phyloP scores from a whole-genome alignment of 352 stramenopile species.

The Globisporangium nodosum region DNA sequence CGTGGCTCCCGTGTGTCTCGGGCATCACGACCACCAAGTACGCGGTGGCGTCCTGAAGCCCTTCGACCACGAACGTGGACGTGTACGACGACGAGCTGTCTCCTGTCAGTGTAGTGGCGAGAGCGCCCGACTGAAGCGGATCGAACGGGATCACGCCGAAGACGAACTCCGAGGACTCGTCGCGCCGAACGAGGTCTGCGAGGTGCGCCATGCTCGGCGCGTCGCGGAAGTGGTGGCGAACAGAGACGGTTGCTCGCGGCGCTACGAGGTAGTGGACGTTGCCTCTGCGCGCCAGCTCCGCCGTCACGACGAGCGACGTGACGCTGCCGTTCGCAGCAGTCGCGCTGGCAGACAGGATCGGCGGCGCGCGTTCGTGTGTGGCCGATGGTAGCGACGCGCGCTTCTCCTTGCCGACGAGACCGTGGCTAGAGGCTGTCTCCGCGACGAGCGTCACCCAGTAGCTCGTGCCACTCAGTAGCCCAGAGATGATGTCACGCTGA shows the following conservation, averaged over 20 bases:
- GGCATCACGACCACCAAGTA: conserved; percentile 58
- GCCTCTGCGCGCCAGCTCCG: conserved; percentile 34
- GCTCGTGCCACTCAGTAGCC: conserved; percentile 31
- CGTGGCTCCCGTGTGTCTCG: conserved; percentile 56
- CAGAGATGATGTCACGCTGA: conserved; percentile 29
- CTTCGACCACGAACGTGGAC: conserved; percentile 30
- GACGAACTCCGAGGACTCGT: conserved; percentile 7
- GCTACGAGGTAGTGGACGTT: conserved; percentile 52
- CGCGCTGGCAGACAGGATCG: conserved; percentile 23
- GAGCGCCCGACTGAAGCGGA: background rate
- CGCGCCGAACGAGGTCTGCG: conserved; percentile 14
- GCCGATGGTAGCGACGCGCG: conserved; percentile 16
- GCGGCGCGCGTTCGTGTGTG: conserved; percentile 51
- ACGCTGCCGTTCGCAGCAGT: conserved; percentile 46
- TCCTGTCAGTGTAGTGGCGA: background rate
- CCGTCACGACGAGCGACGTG: conserved; percentile 27
- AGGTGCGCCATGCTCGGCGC: conserved; percentile 28
- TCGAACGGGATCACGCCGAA: conserved; percentile 9
- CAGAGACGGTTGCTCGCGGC: conserved; percentile 1
- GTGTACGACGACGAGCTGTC: conserved; percentile 11
- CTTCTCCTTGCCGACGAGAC: conserved; percentile 32
- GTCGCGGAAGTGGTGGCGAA: conserved; percentile 28
- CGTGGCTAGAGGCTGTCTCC: conserved; percentile 47
- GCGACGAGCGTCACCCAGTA: conserved; percentile 43
- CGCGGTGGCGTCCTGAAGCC: conserved; percentile 33